Evolutionary conservation across 495 filamentous ascomycete genomes (phyloP), one percentile per base, ranked within the genome.

Genomic region (Penicillium manginii): DNA sequence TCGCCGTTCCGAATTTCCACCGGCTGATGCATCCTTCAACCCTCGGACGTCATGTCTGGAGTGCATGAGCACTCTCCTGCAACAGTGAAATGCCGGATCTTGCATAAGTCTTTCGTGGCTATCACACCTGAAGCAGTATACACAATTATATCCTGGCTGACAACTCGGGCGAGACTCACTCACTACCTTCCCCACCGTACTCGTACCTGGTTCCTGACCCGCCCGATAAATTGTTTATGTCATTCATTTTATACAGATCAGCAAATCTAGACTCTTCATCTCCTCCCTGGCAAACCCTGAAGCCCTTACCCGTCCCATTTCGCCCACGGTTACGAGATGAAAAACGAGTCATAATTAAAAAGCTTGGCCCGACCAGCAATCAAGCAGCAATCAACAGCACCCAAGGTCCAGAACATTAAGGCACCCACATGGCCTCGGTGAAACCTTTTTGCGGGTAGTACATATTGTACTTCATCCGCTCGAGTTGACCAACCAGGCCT

Each of bases 341-440:
- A 55, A 23, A 50, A 54, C 45, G 42, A 52, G 26, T 29, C 26
- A 32, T 42, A 19, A 51, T 19, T n/a, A 37, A 60, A 31, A 65
- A 62, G 59, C 62, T 65, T 65, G 62, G 59, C 62, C 55, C 11
- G 15, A 43, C 40, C 40, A 9, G 8, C 14, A 43, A 2, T 43
- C 40, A 17, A 43, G 40, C n/a, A 49, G 37, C 32, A 57, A 57
- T 62, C 11, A 46, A 15, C n/a, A 42, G 59, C 49, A 19, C 53
- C 53, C 54, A 61, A 54, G 49, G 49, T 57, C 48, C 54, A 54
- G 53, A 60, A 39, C 22, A 39, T 39, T n/a, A n/a, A n/a, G 18
- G 5, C 33, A 33, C 47, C 19, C 32, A 23, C 22, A 15, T 45
- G 29, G 26, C 39, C 52, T 50, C 35, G 48, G 52, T 14, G 17